Evolutionary conservation across 208 protist species (phyloP), one percentile per base, ranked within the genome.

Genomic region (Wallacemonas sp.): DNA sequence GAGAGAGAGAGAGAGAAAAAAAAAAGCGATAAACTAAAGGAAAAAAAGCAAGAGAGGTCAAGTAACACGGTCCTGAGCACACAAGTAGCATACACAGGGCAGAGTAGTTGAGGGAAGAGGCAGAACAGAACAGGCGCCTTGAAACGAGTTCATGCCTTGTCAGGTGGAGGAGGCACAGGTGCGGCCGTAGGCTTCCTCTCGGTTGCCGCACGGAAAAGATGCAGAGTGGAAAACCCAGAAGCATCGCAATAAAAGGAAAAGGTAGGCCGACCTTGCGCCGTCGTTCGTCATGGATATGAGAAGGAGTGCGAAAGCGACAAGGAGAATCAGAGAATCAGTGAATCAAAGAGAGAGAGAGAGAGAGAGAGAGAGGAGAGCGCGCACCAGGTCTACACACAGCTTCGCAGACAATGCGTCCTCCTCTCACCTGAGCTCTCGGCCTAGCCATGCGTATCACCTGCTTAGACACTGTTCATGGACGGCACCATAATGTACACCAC

Each of bases 401-500:
- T 16, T 41, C 10, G 10, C 10, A 7, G 0, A 7, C 10, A 14
- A 41, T 41, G 14, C 14, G 36, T 41, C 7, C 7, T 14, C 36
- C 14, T 41, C 36, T 41, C 36, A 16, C 10, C 36, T 41, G 10
- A 16, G 14, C 52, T 33, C 52, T 59, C 32, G 26, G 10, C 36
- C 36, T 14, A 41, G 10, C 36, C 36, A 41, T 41, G 36, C 36
- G 14, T 14, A 41, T 14, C 36, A n/a, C 14, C 16, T 20, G 18
- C 11, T 18, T 45, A 32, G 18, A 49, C 44, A 11, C 5, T 8
- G 31, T 44, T 52, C 42, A 44, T n/a, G 31, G 46, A 29, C 3
- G 65, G 65, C 31, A 70, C 16, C 65, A 70, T 54, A 49, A 70
- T 32, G 50, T 70, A 70, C 32, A 70, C 49, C 31, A 70, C 65